Percentiles rank a stretch among this genome's conserved stretches.
Conservation (phyloP, 108 stramenopile species). For the Nitzschia putrida region DNA sequence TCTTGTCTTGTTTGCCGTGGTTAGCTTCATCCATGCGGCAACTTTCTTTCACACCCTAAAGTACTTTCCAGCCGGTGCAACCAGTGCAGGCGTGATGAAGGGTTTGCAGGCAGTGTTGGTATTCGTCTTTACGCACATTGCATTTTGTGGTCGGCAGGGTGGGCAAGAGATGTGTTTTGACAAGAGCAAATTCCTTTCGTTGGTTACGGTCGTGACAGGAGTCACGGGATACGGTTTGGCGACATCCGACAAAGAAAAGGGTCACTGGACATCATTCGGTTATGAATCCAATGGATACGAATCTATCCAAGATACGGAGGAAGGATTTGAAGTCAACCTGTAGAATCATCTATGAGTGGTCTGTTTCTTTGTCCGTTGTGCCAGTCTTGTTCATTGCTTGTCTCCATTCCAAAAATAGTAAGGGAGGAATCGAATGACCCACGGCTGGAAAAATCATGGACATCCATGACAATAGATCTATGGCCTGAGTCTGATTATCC, state of each 20-base stretch:
- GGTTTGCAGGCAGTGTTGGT: slow-evolving; percentile 83
- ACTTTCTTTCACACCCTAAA: slow-evolving; percentile 65
- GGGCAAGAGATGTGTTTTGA: slow-evolving; percentile 80
- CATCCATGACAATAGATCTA: slow-evolving; percentile 64
- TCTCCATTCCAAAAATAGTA: slow-evolving; percentile 1
- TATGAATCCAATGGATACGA: not conserved
- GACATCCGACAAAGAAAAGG: slow-evolving; percentile 10
- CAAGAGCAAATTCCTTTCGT: slow-evolving; percentile 47
- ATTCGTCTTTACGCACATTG: slow-evolving; percentile 51
- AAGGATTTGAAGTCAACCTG: no score
- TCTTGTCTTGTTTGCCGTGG: slow-evolving; percentile 29
- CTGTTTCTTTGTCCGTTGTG: no score
- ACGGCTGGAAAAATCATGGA: slow-evolving; percentile 76
- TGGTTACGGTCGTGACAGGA: slow-evolving; percentile 63
- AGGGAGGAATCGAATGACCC: slow-evolving; percentile 51
- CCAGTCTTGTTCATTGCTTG: no score
- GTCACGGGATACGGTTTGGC: slow-evolving; percentile 29
- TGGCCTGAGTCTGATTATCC: not conserved
- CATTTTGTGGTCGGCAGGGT: slow-evolving; percentile 63
- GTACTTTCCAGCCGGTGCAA: slow-evolving; percentile 69
- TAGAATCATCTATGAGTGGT: no score
- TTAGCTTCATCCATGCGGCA: slow-evolving; percentile 64
- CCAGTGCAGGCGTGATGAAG: slow-evolving; percentile 78
- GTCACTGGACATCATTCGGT: no score
- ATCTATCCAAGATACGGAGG: not conserved